Conservation (phyloP, 768 basidiomycete genomes). For the Phylloporus arenicola region DNA sequence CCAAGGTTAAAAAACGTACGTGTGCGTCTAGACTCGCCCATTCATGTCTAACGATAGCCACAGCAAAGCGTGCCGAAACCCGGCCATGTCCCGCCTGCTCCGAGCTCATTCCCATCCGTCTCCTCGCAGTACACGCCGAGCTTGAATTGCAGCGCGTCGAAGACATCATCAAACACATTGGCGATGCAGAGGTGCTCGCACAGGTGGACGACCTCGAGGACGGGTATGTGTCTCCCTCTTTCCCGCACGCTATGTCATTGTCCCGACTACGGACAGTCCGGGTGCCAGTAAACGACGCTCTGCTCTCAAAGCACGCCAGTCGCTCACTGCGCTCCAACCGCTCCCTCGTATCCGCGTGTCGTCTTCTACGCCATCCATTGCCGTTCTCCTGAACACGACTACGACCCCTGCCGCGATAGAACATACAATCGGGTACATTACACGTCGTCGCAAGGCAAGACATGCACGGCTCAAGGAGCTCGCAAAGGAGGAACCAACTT, state of each 20-base stretch:
- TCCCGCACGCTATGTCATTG: conserved; percentile 24
- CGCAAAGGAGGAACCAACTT: conserved; percentile 52
- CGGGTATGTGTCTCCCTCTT: conserved; percentile 37
- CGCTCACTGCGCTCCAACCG: conserved; percentile 27
- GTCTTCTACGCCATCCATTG: conserved; percentile 10
- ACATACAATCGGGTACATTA: conserved; percentile 58
- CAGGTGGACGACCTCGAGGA: conserved; percentile 47
- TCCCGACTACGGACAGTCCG: conserved; percentile 15
- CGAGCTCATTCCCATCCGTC: conserved; percentile 65
- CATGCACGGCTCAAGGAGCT: conserved; percentile 63
- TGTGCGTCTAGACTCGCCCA: conserved; percentile 1
- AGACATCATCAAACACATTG: conserved; percentile 58
- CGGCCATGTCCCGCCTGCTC: conserved; percentile 69
- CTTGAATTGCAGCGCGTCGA: conserved; percentile 68
- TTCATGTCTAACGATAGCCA: background rate
- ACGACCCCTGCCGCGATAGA: conserved; percentile 32
- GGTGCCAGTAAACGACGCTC: conserved; percentile 34
- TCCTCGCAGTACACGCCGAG: conserved; percentile 58
- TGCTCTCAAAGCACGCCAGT: conserved; percentile 40
- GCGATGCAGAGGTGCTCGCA: conserved; percentile 51
- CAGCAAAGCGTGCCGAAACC: conserved; percentile 72
- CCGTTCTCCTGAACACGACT: conserved; percentile 16
- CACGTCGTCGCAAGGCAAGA: conserved; percentile 64
- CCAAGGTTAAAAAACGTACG: conserved; percentile 48
- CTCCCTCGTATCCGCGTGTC: conserved; percentile 23